phyloP scores from a whole-genome alignment of 2,329 filamentous ascomycete species.

The Neofusicoccum cordaticola region DNA sequence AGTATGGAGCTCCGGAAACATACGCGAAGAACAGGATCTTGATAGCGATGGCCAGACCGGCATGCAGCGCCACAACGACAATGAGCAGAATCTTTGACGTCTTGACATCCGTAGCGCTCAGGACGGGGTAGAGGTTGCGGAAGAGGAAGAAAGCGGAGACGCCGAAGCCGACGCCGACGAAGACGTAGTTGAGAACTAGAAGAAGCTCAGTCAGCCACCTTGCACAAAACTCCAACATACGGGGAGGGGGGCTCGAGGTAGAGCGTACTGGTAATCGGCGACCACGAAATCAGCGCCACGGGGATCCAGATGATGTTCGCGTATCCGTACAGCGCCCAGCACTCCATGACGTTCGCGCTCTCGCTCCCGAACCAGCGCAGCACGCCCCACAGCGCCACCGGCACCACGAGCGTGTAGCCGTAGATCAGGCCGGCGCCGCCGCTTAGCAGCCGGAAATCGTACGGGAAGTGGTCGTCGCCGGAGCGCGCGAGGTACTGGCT shows the following conservation, averaged over 20 bases:
- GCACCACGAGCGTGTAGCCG: constrained; percentile 82
- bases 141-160: constrained; percentile 39
- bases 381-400: constrained; percentile 79
- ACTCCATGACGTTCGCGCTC: constrained; percentile 88
- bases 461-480: constrained; percentile 71
- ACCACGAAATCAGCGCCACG: constrained; percentile 89
- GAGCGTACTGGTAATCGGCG: constrained; percentile 60
- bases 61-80: constrained; percentile 79
- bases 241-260: constrained; percentile 27
- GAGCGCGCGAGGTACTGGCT: constrained; percentile 78
- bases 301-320: constrained; percentile 96
- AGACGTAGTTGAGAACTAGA: constrained; percentile 78
- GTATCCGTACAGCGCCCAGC: constrained; percentile 94
- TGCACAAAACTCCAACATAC: no score
- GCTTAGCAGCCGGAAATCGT: constrained; percentile 86
- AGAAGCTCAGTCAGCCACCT: neutral
- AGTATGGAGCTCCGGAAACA: constrained; percentile 25
- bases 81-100: constrained; percentile 85
- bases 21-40: constrained; percentile 94
- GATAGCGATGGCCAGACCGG: constrained; percentile 87
- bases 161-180: constrained; percentile 66
- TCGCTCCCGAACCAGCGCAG: constrained; percentile 95
- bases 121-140: constrained; percentile 62
- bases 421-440: constrained; percentile 89
- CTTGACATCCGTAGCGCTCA: constrained; percentile 89